Evolutionary conservation across 75 land plant species (phyloP).

Genomic region (Pinus taeda): DNA sequence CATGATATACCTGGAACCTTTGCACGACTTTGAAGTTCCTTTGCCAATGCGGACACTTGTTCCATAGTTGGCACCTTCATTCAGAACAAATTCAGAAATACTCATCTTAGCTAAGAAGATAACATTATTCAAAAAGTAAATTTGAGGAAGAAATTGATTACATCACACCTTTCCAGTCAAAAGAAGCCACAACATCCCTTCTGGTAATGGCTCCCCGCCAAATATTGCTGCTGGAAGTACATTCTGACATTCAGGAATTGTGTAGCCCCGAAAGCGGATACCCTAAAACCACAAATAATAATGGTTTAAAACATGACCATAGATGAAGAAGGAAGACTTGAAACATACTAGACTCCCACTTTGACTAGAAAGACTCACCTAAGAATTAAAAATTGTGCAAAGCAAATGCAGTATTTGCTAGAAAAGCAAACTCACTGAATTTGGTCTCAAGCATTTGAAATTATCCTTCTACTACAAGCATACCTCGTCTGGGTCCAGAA

Average conservation of each 20-base stretch:
- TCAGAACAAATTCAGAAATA: conserved; percentile 4
- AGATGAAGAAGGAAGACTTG: neutral
- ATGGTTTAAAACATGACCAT: neutral
- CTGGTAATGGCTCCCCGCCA: conserved; percentile 96
- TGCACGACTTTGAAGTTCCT: conserved; percentile 71
- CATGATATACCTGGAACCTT: conserved; percentile 60
- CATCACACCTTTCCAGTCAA: conserved; percentile 78
- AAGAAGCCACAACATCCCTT: conserved; percentile 95
- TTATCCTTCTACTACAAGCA: neutral
- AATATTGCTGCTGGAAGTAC: conserved; percentile 68
- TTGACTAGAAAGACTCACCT: neutral
- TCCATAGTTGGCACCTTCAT: conserved; percentile 84
- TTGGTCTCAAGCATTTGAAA: neutral
- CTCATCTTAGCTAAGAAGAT: neutral
- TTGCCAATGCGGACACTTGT: conserved; percentile 72
- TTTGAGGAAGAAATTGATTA: neutral
- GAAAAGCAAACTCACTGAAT: neutral
- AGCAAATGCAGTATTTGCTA: neutral
- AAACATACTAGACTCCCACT: neutral
- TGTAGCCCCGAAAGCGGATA: conserved; percentile 85
- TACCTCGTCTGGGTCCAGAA: conserved; percentile 98
- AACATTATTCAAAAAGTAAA: neutral
- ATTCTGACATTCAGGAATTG: conserved; percentile 96
- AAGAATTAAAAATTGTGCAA: neutral
- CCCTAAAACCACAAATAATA: conserved; percentile 45